phyloP scores from a whole-genome alignment of 2,329 filamentous ascomycete species.

The Cercospora brassicicola region DNA sequence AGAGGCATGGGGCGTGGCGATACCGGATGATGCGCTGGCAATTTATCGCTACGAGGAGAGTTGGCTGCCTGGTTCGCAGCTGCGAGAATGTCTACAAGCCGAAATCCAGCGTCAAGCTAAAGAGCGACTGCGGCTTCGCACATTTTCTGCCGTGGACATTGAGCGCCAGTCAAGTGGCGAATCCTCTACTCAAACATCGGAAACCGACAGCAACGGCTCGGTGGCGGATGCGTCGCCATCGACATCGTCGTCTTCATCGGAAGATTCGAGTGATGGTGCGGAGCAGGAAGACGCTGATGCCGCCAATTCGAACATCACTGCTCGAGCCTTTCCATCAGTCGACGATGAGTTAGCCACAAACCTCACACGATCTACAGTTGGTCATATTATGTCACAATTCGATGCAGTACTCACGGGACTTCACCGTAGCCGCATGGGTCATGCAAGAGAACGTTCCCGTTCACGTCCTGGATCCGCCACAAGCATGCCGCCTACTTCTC shows the following conservation, averaged over 20 bases:
- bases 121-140: constrained; percentile 45
- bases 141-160: background rate
- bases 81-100: constrained; percentile 72
- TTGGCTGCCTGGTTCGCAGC: constrained; percentile 56
- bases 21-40: constrained; percentile 20
- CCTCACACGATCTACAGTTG: constrained; percentile 66
- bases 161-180: background rate
- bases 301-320: background rate
- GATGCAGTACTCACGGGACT: constrained; percentile 70
- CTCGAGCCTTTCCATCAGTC: constrained; percentile 42
- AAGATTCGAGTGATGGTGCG: background rate
- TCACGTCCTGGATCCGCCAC: constrained; percentile 8
- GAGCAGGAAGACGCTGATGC: background rate
- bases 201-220: background rate
- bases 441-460: constrained; percentile 21
- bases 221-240: background rate
- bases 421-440: constrained; percentile 53
- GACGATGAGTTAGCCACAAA: constrained; percentile 68
- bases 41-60: constrained; percentile 23
- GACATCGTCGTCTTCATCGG: background rate
- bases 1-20: constrained; percentile 50
- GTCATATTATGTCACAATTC: constrained; percentile 68
- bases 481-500: background rate
- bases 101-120: constrained; percentile 67
- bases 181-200: background rate